Base-by-base conservation (phyloP, 306 rosid genomes). In the Citrullus amarus region DNA sequence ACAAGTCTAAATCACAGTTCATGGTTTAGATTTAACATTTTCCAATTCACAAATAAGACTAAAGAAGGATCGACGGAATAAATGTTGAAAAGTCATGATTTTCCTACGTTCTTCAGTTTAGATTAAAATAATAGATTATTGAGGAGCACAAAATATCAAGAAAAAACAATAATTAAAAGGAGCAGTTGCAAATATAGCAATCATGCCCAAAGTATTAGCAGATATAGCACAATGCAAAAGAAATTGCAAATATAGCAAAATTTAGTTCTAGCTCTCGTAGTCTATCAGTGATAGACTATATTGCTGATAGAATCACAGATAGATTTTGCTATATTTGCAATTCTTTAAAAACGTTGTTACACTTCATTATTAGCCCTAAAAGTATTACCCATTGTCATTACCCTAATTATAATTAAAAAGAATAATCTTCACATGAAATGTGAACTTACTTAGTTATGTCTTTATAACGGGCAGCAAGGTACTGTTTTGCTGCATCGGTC, bases 401-500 rank as follows among this genome's bases (percentile, higher is more conserved):
- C 36, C 3, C 3, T 32, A 32, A 32, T 32, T 32, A 32, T 32
- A 32, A 32, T 32, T 32, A 32, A 32, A 6, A 5, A 75, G 18
- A 75, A 16, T 50, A 46, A 48, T 46, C 63, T 7, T 65, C 15
- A 75, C 18, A 62, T 6, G 53, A 57, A 80, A 81, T 22, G 46
- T 28, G 80, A 75, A 83, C 88, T 80, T 91, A 87, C 99, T 92
- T 95, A 77, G 89, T 85, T 79, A 95, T 80, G 88, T 95, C 97
- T 85, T 88, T 95, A 80, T 91, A 95, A 65, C 92, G 93, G 76
- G 75, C 63, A 82, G 97, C 96, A 59, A 92, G 99, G 87, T 79
- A 91, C 86, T 86, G 93, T 86, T 95, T 92, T 14, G 99, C 99
- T 10, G 97, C 85, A 85, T 95, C 99, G 8, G 97, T 91, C 86